phyloP scores from a whole-genome alignment of 169 alveolate genomes.

The Eimeria maxima region DNA sequence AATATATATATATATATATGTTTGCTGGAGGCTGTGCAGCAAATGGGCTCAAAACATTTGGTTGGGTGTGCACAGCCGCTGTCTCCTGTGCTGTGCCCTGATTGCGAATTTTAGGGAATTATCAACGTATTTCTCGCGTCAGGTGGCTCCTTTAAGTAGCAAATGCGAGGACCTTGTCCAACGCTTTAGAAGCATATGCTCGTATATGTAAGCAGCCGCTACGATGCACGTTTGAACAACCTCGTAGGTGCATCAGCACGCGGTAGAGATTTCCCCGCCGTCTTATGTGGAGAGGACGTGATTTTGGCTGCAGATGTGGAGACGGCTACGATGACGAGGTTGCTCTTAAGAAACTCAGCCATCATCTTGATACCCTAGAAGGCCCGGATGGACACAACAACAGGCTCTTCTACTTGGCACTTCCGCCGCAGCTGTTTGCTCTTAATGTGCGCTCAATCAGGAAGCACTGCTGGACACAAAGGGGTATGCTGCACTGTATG shows the following conservation, averaged over 20 bases:
- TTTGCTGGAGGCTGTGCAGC: conserved; percentile 12
- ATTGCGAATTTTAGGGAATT: conserved; percentile 43
- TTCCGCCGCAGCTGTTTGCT: conserved; percentile 87
- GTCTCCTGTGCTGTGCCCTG: conserved; percentile 61
- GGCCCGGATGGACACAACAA: conserved; percentile 41
- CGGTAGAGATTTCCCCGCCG: neutral
- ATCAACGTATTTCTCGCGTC: conserved; percentile 65
- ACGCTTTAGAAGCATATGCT: conserved; percentile 72
- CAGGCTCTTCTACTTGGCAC: conserved; percentile 87
- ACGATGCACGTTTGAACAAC: neutral
- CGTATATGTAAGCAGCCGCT: conserved; percentile 49
- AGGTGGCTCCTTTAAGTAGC: conserved; percentile 67
- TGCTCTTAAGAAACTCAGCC: conserved; percentile 69
- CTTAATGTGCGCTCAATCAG: conserved; percentile 47
- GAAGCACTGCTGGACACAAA: conserved; percentile 73
- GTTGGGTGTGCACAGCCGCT: neutral
- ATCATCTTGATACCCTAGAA: conserved; percentile 6
- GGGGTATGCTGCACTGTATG: conserved; percentile 57
- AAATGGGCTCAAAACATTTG: neutral
- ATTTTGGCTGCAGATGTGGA: conserved; percentile 73
- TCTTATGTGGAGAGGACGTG: neutral
- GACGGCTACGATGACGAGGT: conserved; percentile 41
- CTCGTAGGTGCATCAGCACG: neutral
- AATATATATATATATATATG: no score
- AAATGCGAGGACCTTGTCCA: conserved; percentile 72